Evolutionary conservation across 2,329 filamentous ascomycete genomes (phyloP).

Genomic region (Penicillium sp.): DNA sequence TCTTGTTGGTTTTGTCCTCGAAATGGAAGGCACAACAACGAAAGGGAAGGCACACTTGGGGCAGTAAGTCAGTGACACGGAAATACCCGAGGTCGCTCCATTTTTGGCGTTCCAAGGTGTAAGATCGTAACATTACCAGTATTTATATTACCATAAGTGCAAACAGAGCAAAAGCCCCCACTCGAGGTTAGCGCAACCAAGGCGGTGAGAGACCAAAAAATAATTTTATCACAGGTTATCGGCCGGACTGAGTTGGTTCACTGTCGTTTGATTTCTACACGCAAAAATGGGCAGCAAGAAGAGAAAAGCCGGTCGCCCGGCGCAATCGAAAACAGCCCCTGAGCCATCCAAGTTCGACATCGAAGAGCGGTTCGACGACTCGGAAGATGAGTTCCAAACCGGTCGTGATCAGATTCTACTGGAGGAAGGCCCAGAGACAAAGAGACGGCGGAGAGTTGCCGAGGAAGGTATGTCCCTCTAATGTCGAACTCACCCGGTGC

Average conservation of each 20-base stretch:
- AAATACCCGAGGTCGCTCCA: neutral
- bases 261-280: constrained; percentile 5
- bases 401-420: constrained; percentile 78
- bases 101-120: neutral
- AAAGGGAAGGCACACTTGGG: neutral
- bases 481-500: neutral
- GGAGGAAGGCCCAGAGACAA: constrained; percentile 69
- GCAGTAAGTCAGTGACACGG: neutral
- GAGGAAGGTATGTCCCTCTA: constrained; percentile 51
- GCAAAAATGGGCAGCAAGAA: constrained; percentile 47
- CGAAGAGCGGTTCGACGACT: constrained; percentile 75
- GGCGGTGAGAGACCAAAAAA: constrained; percentile 33
- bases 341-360: constrained; percentile 31
- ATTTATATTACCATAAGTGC: constrained; percentile 10
- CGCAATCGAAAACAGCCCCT: constrained; percentile 26
- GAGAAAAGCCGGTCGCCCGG: constrained; percentile 56
- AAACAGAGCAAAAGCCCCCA: constrained; percentile 20
- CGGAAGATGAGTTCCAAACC: constrained; percentile 85
- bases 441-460: constrained; percentile 61
- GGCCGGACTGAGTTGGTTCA: constrained; percentile 1
- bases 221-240: constrained; percentile 26
- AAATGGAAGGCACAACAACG: constrained; percentile 2
- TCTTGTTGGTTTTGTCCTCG: neutral
- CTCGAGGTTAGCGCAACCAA: constrained; percentile 12
- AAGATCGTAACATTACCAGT: constrained; percentile 8